Conservation (phyloP, 1,284 basidiomycete species). For the Leccinum pachyderme region DNA sequence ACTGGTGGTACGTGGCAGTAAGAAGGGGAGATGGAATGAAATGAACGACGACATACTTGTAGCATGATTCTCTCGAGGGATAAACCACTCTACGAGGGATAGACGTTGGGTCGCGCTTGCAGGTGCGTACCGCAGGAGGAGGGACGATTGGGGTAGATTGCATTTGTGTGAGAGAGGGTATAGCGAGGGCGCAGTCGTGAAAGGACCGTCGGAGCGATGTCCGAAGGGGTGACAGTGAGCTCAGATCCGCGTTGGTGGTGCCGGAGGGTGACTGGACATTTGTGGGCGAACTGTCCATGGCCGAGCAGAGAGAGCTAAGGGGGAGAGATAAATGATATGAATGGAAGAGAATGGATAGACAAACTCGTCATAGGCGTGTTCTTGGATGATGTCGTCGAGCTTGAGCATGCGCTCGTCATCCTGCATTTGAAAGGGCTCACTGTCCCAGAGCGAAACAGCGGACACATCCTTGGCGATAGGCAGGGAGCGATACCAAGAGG, state of each 20-base stretch:
- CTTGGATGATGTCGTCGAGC: conserved; percentile 69
- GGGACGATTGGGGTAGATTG: conserved; percentile 36
- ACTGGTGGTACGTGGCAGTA: conserved; percentile 38
- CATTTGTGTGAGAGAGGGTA: conserved; percentile 33
- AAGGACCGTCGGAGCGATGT: conserved; percentile 17
- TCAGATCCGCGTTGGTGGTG: conserved; percentile 7
- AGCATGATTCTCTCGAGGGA: conserved; percentile 70
- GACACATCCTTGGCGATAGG: conserved; percentile 40
- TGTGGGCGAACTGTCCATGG: conserved; percentile 16
- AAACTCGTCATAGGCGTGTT: conserved; percentile 71
- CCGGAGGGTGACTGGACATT: conserved; percentile 9
- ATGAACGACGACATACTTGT: conserved; percentile 57
- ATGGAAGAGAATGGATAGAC: conserved; percentile 18
- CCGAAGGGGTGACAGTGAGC: conserved; percentile 8
- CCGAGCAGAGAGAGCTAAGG: conserved; percentile 23
- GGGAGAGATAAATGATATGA: conserved; percentile 1
- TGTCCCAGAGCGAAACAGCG: conserved; percentile 33
- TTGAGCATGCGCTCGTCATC: conserved; percentile 56
- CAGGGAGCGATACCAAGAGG: conserved; percentile 56
- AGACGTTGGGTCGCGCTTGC: conserved; percentile 50
- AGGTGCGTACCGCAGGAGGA: conserved; percentile 54
- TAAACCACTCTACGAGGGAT: conserved; percentile 57
- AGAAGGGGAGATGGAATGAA: conserved; percentile 13
- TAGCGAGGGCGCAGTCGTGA: conserved; percentile 22
- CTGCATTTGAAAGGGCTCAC: conserved; percentile 37